Evolutionary conservation across 23 red algal species (phyloP).

Genomic region (Pyropia yezoensis): DNA sequence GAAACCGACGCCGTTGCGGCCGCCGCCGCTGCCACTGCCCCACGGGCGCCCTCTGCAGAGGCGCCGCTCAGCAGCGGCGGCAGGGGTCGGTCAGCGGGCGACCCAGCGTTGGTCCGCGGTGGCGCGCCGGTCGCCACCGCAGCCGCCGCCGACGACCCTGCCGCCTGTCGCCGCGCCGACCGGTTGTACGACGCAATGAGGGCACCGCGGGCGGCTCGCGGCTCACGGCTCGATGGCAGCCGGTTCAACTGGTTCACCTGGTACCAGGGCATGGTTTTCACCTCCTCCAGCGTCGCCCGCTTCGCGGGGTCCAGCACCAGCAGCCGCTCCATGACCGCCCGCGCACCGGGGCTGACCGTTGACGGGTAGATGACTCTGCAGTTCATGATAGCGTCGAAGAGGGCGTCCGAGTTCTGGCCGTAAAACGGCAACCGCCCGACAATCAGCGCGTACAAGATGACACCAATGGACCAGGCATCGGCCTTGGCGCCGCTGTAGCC

Average conservation of each 20-base stretch:
- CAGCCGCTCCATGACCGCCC: slow-evolving; percentile 9
- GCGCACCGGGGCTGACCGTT: neutral
- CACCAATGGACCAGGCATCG: slow-evolving; percentile 1
- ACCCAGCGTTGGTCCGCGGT: too few species aligned
- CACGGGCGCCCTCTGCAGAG: too few species aligned
- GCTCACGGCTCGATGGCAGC: too few species aligned
- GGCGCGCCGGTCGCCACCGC: too few species aligned
- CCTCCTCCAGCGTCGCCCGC: slow-evolving; percentile 51
- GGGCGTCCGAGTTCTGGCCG: neutral
- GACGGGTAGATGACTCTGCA: neutral
- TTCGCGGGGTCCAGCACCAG: slow-evolving; percentile 25
- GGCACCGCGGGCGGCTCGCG: too few species aligned
- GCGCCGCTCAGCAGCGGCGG: too few species aligned
- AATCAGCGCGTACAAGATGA: slow-evolving; percentile 4
- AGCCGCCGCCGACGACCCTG: too few species aligned
- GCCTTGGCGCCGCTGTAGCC: slow-evolving; percentile 11
- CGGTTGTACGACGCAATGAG: too few species aligned
- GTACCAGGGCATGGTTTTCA: slow-evolving; percentile 73
- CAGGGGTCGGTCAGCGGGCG: too few species aligned
- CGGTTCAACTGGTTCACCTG: slow-evolving; percentile 12
- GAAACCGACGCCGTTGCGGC: too few species aligned
- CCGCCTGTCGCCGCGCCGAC: too few species aligned
- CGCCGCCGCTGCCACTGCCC: too few species aligned
- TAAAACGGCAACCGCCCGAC: neutral
- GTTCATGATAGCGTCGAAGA: neutral